Base-by-base conservation (phyloP, 2,329 filamentous ascomycete genomes). In the Botrytis tulipae region DNA sequence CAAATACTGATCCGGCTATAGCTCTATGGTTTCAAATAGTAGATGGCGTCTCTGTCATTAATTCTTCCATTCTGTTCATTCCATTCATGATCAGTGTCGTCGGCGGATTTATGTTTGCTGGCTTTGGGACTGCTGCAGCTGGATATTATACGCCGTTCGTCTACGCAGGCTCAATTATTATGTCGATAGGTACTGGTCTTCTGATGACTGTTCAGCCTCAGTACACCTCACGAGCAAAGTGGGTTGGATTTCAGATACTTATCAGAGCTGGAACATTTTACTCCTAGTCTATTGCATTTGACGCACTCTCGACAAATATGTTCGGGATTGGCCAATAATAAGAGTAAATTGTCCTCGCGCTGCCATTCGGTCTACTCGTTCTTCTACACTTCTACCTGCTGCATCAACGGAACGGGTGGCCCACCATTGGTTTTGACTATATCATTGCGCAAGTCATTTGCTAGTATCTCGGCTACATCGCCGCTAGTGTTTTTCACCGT, bases 121-220 rank as follows among this genome's bases (percentile, higher is more conserved):
- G 80, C 37, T 77, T 78, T 46, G 78, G 80, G 37, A 77, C 76
- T 3, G 79, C 78, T 14, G 78, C 29, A 77, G 65, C 48, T 12
- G 75, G 75, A 79, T 72, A 29, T 46, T 51, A 25, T 25, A 51
- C 46, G 10, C 69, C 74, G 71, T 69, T 66, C 75, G 18, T 85
- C 86, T 6, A 89, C 87, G 0, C 84, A 84, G 54, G 67, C 2
- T 70, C 75, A 4, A 79, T 67, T 72, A 12, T 79, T 35, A 74
- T 74, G 51, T 61, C 81, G 14, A 78, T 84, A 68, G 83, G 83
- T 18, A 80, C 80, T 4, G 83, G 83, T 8, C 78, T 84, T 5
- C 29, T 84, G 29, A 82, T 81, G 9, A 83, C 82, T 0, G 82
- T 82, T 37, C 74, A 78, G 10, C 74, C 80, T n/a, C 29, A 69